Evolutionary conservation across 305 asterid genomes (phyloP).

Genomic region (Fraxinus nigra): DNA sequence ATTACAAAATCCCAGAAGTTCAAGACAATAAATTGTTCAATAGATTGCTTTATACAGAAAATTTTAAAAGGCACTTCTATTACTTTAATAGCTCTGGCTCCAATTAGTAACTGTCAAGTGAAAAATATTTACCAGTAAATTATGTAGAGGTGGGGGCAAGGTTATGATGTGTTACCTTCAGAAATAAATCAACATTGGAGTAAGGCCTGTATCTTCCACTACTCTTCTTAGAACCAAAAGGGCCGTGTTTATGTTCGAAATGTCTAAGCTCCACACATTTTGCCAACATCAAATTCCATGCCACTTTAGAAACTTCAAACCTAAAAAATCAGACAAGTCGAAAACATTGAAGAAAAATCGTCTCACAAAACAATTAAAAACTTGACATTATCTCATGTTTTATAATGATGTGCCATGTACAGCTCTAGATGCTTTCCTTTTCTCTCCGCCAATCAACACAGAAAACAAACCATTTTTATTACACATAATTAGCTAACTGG

Average conservation of each 20-base stretch:
- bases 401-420: not conserved
- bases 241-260: slow-evolving; percentile 53
- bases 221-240: slow-evolving; percentile 60
- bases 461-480: not conserved
- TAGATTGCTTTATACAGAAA: not conserved
- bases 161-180: slow-evolving; percentile 51
- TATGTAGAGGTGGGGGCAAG: not conserved
- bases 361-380: not conserved
- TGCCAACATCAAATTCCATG: slow-evolving; percentile 66
- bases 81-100: not conserved
- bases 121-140: not conserved
- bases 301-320: slow-evolving; percentile 65
- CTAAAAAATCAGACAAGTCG: slow-evolving; percentile 33
- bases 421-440: not conserved
- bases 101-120: not conserved
- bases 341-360: slow-evolving; percentile 10
- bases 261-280: slow-evolving; percentile 70
- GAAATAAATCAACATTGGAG: slow-evolving; percentile 85
- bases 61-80: not conserved
- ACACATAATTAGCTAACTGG: not conserved
- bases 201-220: slow-evolving; percentile 87
- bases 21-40: not conserved
- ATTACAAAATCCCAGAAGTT: not conserved
- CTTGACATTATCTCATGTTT: not conserved
- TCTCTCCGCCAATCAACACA: slow-evolving; percentile 8